A percentile compares a stretch with the other conserved stretches of the same genome.
These are phyloP conservation scores for Solanum pinnatisectum DNA, from an alignment of 257 asterid genomes.

Conservation along the genomic window DNA sequence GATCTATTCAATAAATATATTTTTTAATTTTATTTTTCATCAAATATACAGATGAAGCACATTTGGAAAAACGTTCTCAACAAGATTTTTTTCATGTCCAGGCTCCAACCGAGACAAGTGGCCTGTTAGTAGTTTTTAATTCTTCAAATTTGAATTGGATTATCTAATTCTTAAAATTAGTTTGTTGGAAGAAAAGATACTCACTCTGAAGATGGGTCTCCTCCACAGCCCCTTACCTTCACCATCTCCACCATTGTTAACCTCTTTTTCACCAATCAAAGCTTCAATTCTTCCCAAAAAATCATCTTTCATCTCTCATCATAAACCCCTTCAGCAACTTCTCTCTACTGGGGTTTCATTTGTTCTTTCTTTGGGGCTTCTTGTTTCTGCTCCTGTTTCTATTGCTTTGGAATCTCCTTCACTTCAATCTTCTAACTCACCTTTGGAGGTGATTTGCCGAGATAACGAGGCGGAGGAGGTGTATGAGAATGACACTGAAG, in stretches of 20 bases:
- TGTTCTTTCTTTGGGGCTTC: slow-evolving; percentile 52
- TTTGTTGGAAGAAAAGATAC: neutral
- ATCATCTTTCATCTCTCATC: neutral
- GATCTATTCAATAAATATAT: too few species aligned
- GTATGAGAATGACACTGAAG: slow-evolving; percentile 1
- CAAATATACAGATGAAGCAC: too few species aligned
- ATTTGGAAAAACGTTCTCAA: accelerated
- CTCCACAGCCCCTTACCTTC: neutral
- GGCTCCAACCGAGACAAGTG: too few species aligned
- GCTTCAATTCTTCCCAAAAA: neutral
- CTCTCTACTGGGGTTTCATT: slow-evolving; percentile 31
- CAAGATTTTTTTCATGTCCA: accelerated
- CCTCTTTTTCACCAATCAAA: neutral
- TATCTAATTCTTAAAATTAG: neutral
- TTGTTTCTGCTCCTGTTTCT: slow-evolving; percentile 35
- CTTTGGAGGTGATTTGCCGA: slow-evolving; percentile 29
- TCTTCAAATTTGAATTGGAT: neutral
- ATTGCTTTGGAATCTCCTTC: slow-evolving; percentile 16
- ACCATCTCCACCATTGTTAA: neutral
- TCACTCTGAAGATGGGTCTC: neutral
- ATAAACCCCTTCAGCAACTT: neutral
- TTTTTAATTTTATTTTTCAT: too few species aligned
- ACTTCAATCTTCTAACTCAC: neutral
- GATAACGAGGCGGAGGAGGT: slow-evolving; percentile 30
- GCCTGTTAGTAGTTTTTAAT: neutral